Evolutionary conservation across 805 yeast genomes (phyloP).

Genomic region (Diddensiella transvaalensis): DNA sequence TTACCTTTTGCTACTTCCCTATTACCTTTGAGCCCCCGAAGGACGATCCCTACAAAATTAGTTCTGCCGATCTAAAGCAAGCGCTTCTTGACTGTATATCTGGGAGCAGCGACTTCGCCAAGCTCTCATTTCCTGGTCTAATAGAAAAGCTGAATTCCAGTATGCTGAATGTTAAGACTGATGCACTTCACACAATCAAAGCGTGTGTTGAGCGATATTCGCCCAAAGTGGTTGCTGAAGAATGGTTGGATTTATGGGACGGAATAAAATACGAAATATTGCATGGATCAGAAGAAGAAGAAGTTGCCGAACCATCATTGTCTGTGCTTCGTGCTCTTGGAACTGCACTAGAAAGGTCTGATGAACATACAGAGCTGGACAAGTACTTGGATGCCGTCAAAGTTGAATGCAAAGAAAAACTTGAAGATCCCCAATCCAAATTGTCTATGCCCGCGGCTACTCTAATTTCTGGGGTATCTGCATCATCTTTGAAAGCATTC

Average conservation of each 20-base stretch:
- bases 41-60: constrained; percentile 81
- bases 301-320: constrained; percentile 40
- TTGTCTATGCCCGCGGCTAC: constrained; percentile 60
- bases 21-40: constrained; percentile 89
- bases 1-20: constrained; percentile 92
- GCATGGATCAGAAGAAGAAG: constrained; percentile 62
- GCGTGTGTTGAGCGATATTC: constrained; percentile 55
- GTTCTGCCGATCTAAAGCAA: constrained; percentile 65
- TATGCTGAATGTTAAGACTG: constrained; percentile 46
- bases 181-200: constrained; percentile 61
- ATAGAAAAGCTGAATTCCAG: constrained; percentile 41
- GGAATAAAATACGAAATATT: constrained; percentile 85
- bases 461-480: constrained; percentile 53
- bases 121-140: constrained; percentile 71
- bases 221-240: constrained; percentile 44
- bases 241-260: constrained; percentile 80
- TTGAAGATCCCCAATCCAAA: constrained; percentile 48
- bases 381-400: constrained; percentile 38
- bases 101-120: constrained; percentile 58
- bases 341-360: constrained; percentile 32
- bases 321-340: constrained; percentile 45
- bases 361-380: constrained; percentile 32
- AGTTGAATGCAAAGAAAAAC: constrained; percentile 46
- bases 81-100: constrained; percentile 61
- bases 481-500: constrained; percentile 45